Conservation (phyloP, 495 filamentous ascomycete genomes). For the Hypoxylon perforatum region DNA sequence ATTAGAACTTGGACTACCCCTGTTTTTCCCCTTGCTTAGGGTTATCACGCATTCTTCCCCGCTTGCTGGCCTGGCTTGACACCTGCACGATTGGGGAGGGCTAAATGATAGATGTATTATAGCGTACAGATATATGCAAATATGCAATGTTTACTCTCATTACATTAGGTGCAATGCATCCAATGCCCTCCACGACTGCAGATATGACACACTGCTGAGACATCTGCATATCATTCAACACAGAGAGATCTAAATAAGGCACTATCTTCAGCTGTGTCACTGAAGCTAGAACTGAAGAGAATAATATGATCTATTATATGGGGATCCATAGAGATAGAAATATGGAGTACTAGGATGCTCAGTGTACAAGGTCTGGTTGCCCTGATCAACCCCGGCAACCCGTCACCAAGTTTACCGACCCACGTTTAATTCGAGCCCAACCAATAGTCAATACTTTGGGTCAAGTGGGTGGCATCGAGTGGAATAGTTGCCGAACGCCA, state of each 20-base stretch:
- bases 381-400: slow-evolving; percentile 17
- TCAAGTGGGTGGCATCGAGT: not conserved
- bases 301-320: no score
- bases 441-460: slow-evolving; percentile 4
- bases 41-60: not conserved
- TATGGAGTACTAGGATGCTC: no score
- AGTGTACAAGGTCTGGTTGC: not conserved
- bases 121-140: no score
- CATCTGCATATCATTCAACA: not conserved
- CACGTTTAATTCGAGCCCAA: not conserved
- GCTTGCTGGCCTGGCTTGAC: not conserved
- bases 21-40: not conserved
- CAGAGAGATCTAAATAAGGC: not conserved
- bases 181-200: not conserved
- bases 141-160: no score
- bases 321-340: no score
- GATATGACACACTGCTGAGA: not conserved
- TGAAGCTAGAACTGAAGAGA: no score
- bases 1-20: not conserved
- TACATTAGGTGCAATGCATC: not conserved
- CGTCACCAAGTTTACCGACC: not conserved
- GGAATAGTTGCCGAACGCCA: not conserved
- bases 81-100: not conserved
- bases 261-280: not conserved
- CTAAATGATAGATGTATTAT: no score